Percentiles rank a stretch among this genome's conserved stretches.
Evolutionary conservation across 495 filamentous ascomycete species (phyloP).

Genomic region (Evansstolkia leycettana): DNA sequence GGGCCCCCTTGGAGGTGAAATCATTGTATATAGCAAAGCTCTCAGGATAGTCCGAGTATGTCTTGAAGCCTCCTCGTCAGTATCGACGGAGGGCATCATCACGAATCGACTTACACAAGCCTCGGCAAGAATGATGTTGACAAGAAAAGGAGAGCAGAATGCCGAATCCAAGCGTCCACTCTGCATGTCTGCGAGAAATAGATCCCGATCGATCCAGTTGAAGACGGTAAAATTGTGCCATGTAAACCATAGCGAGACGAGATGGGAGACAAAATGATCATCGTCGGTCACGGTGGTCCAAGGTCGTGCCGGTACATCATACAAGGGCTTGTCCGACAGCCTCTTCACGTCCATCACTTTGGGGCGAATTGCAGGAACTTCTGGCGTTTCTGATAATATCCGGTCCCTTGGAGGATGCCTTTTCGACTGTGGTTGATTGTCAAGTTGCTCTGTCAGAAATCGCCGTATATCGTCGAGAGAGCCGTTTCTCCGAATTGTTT

Average conservation of each 20-base stretch:
- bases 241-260: conserved; percentile 28
- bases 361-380: background rate
- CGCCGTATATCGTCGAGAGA: conserved; percentile 8
- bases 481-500: conserved; percentile 11
- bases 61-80: conserved; percentile 2
- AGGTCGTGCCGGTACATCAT: conserved; percentile 19
- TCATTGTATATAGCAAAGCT: conserved; percentile 9
- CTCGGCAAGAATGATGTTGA: conserved; percentile 28
- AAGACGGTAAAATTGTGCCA: conserved; percentile 24
- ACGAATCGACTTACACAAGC: conserved; percentile 18
- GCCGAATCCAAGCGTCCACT: conserved; percentile 7
- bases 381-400: background rate
- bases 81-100: background rate
- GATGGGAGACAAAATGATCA: conserved; percentile 27
- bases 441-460: background rate
- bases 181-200: conserved; percentile 26
- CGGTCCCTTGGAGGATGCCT: background rate
- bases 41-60: conserved; percentile 14
- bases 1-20: conserved; percentile 6
- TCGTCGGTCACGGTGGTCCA: conserved; percentile 30
- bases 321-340: conserved; percentile 11
- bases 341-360: conserved; percentile 10
- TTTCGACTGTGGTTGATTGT: background rate
- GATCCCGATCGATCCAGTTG: conserved; percentile 22
- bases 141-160: conserved; percentile 31